These are phyloP conservation scores for Solanum phureja DNA, from an alignment of 257 asterid genomes.

Conservation along the genomic window DNA sequence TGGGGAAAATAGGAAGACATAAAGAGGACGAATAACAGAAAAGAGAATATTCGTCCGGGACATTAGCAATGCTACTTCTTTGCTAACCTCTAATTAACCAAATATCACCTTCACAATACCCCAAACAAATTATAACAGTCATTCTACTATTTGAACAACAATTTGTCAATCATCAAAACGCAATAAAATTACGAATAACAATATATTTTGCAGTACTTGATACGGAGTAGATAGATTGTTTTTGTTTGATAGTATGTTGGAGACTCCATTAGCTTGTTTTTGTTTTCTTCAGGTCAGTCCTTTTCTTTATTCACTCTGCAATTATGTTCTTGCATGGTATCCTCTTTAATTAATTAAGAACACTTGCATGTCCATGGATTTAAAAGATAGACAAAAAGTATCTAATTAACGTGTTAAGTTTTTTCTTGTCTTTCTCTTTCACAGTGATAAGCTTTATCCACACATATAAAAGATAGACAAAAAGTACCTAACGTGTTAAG, in stretches of 20 bases:
- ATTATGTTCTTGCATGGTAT: not conserved
- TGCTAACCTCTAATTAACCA: not conserved
- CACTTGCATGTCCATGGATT: not conserved
- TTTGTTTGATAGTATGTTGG: not conserved
- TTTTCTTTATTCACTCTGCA: not conserved
- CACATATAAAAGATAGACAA: not conserved
- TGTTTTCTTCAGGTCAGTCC: not conserved
- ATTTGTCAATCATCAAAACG: not conserved
- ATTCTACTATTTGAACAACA: not conserved
- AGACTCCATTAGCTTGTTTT: not conserved
- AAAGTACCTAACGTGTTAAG: not conserved
- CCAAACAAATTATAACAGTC: not conserved
- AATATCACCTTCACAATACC: not conserved
- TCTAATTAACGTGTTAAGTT: too few species aligned
- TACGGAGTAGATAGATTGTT: not conserved
- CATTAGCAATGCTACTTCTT: not conserved
- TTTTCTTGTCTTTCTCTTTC: not conserved
- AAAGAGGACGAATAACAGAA: not conserved
- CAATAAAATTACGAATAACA: not conserved
- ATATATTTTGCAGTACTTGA: not conserved
- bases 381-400: too few species aligned
- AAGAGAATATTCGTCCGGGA: not conserved
- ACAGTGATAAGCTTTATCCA: not conserved
- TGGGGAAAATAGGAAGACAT: not conserved
- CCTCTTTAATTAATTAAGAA: not conserved